Evolutionary conservation across 768 basidiomycete genomes (phyloP).

Genomic region (Butyriboletus loyo): DNA sequence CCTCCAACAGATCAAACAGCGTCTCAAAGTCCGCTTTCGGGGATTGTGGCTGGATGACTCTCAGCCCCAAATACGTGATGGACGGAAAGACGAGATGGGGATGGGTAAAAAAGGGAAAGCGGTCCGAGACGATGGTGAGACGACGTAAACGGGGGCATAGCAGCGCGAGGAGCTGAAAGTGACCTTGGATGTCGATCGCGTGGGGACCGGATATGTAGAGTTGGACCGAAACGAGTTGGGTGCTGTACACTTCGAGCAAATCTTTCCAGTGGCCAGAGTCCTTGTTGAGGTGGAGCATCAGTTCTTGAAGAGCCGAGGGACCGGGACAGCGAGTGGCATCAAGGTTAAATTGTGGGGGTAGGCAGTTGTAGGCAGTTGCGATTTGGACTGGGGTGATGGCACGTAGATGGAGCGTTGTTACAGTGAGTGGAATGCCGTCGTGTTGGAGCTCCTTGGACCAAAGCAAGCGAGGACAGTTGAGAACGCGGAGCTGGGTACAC

Average conservation of each 20-base stretch:
- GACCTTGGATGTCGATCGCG: not conserved
- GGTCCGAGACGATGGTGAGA: conserved; percentile 14
- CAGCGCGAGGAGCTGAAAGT: conserved; percentile 6
- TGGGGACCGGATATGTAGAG: not conserved
- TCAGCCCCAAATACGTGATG: conserved; percentile 17
- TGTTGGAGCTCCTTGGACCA: conserved; percentile 6
- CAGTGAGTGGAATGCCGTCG: conserved; percentile 3
- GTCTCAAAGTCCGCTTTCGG: not conserved
- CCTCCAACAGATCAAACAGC: conserved; percentile 13
- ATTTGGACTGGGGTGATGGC: not conserved
- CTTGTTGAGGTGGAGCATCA: conserved; percentile 11
- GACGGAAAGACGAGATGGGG: conserved; percentile 8
- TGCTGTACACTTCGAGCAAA: conserved; percentile 12
- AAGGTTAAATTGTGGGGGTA: not conserved
- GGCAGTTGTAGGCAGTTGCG: not conserved
- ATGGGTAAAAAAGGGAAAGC: not conserved
- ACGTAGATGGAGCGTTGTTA: conserved; percentile 15
- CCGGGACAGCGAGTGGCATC: not conserved
- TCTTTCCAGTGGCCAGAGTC: conserved; percentile 5
- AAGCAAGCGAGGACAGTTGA: conserved; percentile 5
- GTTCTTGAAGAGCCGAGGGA: conserved; percentile 15
- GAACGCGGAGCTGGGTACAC: conserved; percentile 17
- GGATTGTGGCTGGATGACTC: not conserved
- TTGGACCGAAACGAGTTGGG: conserved; percentile 18
- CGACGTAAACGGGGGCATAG: conserved; percentile 17